These are phyloP conservation scores for Bipolaris cookei DNA, from an alignment of 2,329 filamentous ascomycete species.

Conservation along the genomic window DNA sequence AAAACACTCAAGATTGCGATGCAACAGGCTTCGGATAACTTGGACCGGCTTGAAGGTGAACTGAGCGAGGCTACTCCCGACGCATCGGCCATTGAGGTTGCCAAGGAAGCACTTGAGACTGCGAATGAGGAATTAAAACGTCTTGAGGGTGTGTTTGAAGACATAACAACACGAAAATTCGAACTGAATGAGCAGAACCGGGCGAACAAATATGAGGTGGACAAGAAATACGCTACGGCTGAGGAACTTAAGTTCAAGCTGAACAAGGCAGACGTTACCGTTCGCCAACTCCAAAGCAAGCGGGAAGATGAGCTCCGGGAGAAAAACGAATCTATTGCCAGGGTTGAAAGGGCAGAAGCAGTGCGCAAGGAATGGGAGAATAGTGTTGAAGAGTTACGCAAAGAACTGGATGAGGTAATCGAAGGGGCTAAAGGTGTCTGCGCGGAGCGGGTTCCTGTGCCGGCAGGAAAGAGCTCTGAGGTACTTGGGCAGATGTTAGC, in stretches of 20 bases:
- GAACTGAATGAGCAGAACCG: conserved; percentile 48
- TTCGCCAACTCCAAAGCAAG: conserved; percentile 38
- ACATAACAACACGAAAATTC: conserved; percentile 56
- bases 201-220: conserved; percentile 39
- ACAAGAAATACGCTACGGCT: conserved; percentile 32
- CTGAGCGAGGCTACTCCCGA: conserved; percentile 64
- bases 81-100: conserved; percentile 61
- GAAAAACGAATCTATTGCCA: conserved; percentile 52
- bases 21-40: conserved; percentile 66
- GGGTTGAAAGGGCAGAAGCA: conserved; percentile 43
- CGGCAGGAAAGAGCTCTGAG: conserved; percentile 40
- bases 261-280: conserved; percentile 38
- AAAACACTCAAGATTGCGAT: conserved; percentile 61
- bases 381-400: conserved; percentile 27
- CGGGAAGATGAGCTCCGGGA: conserved; percentile 46
- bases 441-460: conserved; percentile 37
- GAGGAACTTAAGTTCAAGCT: conserved; percentile 29
- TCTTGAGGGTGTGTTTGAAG: conserved; percentile 54
- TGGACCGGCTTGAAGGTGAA: conserved; percentile 71
- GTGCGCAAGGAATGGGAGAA: conserved; percentile 37
- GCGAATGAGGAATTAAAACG: conserved; percentile 55
- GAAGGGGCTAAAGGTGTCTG: conserved; percentile 30
- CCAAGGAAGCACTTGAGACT: conserved; percentile 61
- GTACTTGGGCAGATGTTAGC: conserved; percentile 41
- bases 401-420: conserved; percentile 33